phyloP scores from a whole-genome alignment of 768 basidiomycete species.

The Russula earlei region DNA sequence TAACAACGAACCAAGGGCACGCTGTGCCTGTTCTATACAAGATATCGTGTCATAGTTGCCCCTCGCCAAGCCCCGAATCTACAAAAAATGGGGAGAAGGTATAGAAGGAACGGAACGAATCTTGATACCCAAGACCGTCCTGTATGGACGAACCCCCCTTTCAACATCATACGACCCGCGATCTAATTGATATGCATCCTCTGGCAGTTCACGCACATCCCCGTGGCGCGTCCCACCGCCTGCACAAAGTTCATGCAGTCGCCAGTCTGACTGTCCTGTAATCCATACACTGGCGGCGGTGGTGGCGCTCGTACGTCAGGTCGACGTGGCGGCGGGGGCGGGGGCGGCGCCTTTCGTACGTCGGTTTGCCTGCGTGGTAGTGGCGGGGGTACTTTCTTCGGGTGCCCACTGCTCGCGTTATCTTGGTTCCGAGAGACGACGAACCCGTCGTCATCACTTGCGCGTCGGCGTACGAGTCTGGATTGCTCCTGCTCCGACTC shows the following conservation, averaged over 20 bases:
- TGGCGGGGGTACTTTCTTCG: slow-evolving; percentile 8
- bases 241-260: slow-evolving; percentile 49
- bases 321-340: slow-evolving; percentile 26
- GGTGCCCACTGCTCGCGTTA: not conserved
- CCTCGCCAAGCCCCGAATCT: not conserved
- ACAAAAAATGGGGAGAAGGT: no score
- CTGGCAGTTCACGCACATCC: slow-evolving; percentile 59
- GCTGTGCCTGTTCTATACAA: not conserved
- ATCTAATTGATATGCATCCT: slow-evolving; percentile 33
- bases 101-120: not conserved
- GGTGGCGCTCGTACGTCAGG: slow-evolving; percentile 14
- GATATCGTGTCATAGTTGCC: not conserved
- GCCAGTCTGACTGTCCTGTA: slow-evolving; percentile 33
- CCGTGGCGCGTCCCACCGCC: slow-evolving; percentile 54
- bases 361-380: slow-evolving; percentile 24
- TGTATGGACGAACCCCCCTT: not conserved
- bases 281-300: slow-evolving; percentile 15
- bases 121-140: not conserved
- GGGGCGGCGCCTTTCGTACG: slow-evolving; percentile 24
- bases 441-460: slow-evolving; percentile 18
- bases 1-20: not conserved
- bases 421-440: not conserved
- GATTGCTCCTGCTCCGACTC: slow-evolving; percentile 35
- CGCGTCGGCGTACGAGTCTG: slow-evolving; percentile 24
- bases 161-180: not conserved